These are phyloP conservation scores for Aspergillus kassunensis DNA, from an alignment of 495 filamentous ascomycete genomes.

Conservation along the genomic window DNA sequence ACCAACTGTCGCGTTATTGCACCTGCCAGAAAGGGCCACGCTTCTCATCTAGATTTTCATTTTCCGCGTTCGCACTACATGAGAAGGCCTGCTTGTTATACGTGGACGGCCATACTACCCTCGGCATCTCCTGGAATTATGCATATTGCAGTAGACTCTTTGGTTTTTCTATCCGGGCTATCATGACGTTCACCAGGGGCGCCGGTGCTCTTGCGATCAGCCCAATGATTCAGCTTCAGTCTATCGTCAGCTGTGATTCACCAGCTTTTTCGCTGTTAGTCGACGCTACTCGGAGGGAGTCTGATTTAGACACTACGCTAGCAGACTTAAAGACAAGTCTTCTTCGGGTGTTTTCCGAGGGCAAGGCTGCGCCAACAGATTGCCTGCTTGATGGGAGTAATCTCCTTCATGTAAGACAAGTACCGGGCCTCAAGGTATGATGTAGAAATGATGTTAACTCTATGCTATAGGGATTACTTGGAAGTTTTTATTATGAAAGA, in stretches of 20 bases:
- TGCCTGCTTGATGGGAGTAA: background rate
- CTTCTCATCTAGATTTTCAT: background rate
- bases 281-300: background rate
- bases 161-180: background rate
- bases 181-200: background rate
- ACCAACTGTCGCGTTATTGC: background rate
- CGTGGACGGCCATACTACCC: background rate
- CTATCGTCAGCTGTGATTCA: background rate
- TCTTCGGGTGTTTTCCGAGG: background rate
- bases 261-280: background rate
- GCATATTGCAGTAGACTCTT: background rate
- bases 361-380: background rate
- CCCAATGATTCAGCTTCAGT: background rate
- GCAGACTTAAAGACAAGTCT: background rate
- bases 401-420: conserved; percentile 2
- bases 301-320: background rate
- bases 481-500: too few relatives aligned
- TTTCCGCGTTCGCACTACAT: background rate
- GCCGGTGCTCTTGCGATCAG: background rate
- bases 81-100: background rate
- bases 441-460: too few relatives aligned
- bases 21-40: background rate
- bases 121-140: background rate
- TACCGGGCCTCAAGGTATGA: too few relatives aligned
- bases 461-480: too few relatives aligned